Evolutionary conservation across 768 basidiomycete genomes (phyloP).

Genomic region (Serendipita vermifera): DNA sequence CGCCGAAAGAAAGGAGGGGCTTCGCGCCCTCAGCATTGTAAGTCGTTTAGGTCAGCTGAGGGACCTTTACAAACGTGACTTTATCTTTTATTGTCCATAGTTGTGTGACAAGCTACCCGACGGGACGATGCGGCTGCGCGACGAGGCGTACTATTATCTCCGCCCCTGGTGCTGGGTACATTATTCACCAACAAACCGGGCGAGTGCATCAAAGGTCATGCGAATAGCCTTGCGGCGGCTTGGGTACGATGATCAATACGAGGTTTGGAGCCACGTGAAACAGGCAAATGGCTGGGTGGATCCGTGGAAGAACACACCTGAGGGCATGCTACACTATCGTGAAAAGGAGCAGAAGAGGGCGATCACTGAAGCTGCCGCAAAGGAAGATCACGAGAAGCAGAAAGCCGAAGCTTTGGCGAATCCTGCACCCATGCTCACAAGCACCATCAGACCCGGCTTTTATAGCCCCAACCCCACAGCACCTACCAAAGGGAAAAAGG

Average conservation of each 20-base stretch:
- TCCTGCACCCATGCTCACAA: background rate
- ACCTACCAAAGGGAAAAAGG: background rate
- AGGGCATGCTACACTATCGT: background rate
- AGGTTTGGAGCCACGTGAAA: background rate
- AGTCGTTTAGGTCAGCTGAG: too few relatives aligned
- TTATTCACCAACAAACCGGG: background rate
- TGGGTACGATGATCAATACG: background rate
- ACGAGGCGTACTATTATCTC: background rate
- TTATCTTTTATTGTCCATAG: background rate
- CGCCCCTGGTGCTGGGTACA: background rate
- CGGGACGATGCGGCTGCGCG: background rate
- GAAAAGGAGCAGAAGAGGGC: background rate
- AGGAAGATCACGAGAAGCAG: constrained; percentile 1
- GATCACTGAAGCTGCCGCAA: background rate
- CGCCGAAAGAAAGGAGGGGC: background rate
- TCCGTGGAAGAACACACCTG: background rate
- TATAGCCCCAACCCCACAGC: background rate
- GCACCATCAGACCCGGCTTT: background rate
- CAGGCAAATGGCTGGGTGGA: background rate
- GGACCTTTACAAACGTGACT: background rate
- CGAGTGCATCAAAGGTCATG: background rate
- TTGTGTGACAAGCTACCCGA: background rate
- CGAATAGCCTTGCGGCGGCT: background rate
- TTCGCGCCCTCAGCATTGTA: background rate
- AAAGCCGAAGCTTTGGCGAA: constrained; percentile 8